phyloP scores from a whole-genome alignment of 1,139 yeast species.

The Wickerhamomyces sp. region DNA sequence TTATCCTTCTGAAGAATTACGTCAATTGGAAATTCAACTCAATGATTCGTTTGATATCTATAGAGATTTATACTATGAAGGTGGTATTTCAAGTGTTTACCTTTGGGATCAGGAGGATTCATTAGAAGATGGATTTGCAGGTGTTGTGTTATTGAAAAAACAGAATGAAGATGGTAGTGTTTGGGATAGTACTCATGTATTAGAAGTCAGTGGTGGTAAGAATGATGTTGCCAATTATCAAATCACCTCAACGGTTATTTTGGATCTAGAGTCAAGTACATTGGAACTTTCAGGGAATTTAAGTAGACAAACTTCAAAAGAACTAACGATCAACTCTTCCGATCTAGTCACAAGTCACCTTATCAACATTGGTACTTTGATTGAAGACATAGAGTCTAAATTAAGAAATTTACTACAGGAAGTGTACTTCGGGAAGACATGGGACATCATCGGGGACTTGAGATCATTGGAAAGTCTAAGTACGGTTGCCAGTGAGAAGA shows the following conservation, averaged over 20 bases:
- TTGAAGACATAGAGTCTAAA: constrained; percentile 87
- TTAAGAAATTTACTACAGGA: constrained; percentile 85
- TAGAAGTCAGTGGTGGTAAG: constrained; percentile 60
- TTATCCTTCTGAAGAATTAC: constrained; percentile 59
- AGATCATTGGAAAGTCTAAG: constrained; percentile 47
- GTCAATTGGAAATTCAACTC: constrained; percentile 74
- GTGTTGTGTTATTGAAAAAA: constrained; percentile 84
- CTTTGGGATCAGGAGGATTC: constrained; percentile 78
- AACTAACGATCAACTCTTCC: constrained; percentile 32
- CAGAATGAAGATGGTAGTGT: constrained; percentile 50
- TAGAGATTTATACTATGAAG: constrained; percentile 91
- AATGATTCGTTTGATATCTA: constrained; percentile 91
- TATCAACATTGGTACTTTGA: constrained; percentile 75
- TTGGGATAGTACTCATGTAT: constrained; percentile 93
- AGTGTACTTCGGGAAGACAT: constrained; percentile 92
- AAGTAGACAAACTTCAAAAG: constrained; percentile 70
- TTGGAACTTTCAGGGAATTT: constrained; percentile 75
- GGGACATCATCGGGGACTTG: constrained; percentile 74
- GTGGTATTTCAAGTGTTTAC: constrained; percentile 86
- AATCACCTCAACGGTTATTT: constrained; percentile 82
- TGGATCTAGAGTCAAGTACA: constrained; percentile 48
- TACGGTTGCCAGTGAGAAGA: constrained; percentile 26
- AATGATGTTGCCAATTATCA: constrained; percentile 54
- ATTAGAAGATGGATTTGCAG: constrained; percentile 58
- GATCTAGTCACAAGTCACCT: constrained; percentile 41